Evolutionary conservation across 1,284 basidiomycete species (phyloP).

Genomic region (Sporisorium exsertum): DNA sequence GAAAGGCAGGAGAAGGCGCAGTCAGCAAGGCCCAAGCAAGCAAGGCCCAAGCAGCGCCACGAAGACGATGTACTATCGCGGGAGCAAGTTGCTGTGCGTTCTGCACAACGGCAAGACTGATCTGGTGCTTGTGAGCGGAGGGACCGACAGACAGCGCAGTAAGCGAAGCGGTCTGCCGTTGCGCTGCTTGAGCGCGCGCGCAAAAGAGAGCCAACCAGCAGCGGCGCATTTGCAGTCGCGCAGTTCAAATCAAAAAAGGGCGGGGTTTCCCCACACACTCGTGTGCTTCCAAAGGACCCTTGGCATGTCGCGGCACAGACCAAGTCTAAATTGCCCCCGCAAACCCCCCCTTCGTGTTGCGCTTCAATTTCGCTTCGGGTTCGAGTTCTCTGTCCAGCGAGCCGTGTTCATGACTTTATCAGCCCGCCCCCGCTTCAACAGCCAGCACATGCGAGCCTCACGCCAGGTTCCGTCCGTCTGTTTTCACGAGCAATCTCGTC

Average conservation of each 20-base stretch:
- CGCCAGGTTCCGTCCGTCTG: slow-evolving; percentile 18
- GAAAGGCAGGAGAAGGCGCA: slow-evolving; percentile 10
- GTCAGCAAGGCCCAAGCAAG: not conserved
- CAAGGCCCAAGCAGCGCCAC: not conserved
- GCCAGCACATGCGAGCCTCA: slow-evolving; percentile 22
- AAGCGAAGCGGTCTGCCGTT: not conserved
- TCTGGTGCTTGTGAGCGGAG: slow-evolving; percentile 2
- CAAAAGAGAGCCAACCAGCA: slow-evolving; percentile 28
- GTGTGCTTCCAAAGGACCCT: slow-evolving; percentile 21
- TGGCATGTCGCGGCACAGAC: slow-evolving; percentile 24
- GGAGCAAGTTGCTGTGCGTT: not conserved
- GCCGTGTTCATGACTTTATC: not conserved
- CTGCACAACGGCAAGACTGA: not conserved
- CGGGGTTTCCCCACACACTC: slow-evolving; percentile 47
- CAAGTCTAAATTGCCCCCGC: not conserved
- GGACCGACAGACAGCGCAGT: not conserved
- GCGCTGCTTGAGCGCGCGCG: slow-evolving; percentile 1
- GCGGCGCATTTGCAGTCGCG: slow-evolving; percentile 18
- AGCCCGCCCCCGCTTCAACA: not conserved
- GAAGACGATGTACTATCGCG: not conserved
- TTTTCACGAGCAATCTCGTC: slow-evolving; percentile 26
- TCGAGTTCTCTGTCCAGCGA: not conserved
- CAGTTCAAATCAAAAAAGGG: slow-evolving; percentile 7
- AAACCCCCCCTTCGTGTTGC: not conserved
- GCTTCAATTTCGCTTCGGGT: not conserved